phyloP scores from a whole-genome alignment of 1,284 basidiomycete species.

The Meira nashicola region DNA sequence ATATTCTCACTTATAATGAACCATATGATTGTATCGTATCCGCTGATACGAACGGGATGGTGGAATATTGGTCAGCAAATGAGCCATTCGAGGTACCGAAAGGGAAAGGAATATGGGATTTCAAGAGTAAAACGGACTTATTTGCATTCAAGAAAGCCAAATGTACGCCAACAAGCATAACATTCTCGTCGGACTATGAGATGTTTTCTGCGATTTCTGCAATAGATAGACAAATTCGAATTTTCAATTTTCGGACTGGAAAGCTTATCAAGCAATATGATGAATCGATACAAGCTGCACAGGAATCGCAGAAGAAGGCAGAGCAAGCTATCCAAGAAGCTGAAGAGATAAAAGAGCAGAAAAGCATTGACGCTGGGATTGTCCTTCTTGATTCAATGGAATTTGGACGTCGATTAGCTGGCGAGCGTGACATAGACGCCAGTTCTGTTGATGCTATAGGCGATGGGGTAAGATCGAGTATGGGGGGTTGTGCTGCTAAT shows the following conservation, averaged over 20 bases:
- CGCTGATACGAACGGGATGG: slow-evolving; percentile 86
- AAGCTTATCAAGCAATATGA: slow-evolving; percentile 91
- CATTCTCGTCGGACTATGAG: slow-evolving; percentile 78
- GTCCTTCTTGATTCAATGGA: slow-evolving; percentile 91
- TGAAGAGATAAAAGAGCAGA: slow-evolving; percentile 52
- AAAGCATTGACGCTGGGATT: slow-evolving; percentile 42
- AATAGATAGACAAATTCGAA: slow-evolving; percentile 83
- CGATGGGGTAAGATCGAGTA: slow-evolving; percentile 54
- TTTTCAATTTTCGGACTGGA: slow-evolving; percentile 84
- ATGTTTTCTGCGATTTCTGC: slow-evolving; percentile 89
- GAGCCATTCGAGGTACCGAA: slow-evolving; percentile 67
- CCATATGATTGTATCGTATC: slow-evolving; percentile 86
- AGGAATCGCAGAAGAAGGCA: slow-evolving; percentile 78
- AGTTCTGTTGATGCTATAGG: slow-evolving; percentile 56
- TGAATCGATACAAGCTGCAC: slow-evolving; percentile 82
- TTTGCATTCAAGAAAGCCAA: slow-evolving; percentile 99
- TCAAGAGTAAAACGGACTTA: slow-evolving; percentile 84
- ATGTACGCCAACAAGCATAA: slow-evolving; percentile 81
- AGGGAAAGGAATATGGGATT: slow-evolving; percentile 69
- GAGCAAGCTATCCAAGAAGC: slow-evolving; percentile 42
- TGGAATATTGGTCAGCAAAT: slow-evolving; percentile 96
- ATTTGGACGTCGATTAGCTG: slow-evolving; percentile 87
- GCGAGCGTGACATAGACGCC: slow-evolving; percentile 83
- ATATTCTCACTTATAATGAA: slow-evolving; percentile 88
- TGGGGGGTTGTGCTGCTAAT: slow-evolving; percentile 52